These are phyloP conservation scores for Penicillium sp. DNA, from an alignment of 2,329 filamentous ascomycete genomes.

Conservation along the genomic window DNA sequence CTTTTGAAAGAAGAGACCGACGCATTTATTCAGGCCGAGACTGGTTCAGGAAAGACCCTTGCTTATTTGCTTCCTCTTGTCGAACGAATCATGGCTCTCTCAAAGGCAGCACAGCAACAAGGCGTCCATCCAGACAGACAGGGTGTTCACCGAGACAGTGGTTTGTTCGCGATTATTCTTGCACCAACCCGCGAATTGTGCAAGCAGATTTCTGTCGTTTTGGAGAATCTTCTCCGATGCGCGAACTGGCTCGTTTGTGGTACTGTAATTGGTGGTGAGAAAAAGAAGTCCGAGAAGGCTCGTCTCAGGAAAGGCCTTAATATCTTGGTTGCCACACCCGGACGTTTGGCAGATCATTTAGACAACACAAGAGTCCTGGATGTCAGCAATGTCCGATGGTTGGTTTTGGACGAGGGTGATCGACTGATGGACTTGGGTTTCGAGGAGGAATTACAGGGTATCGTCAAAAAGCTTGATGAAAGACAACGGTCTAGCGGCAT, in stretches of 20 bases:
- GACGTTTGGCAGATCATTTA: constrained; percentile 85
- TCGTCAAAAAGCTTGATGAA: constrained; percentile 75
- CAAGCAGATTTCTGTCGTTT: constrained; percentile 85
- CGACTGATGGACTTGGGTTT: constrained; percentile 98
- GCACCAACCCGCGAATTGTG: constrained; percentile 92
- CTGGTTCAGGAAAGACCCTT: constrained; percentile 94
- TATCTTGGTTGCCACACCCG: constrained; percentile 92
- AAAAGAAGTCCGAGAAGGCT: constrained; percentile 85
- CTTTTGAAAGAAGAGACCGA: constrained; percentile 79
- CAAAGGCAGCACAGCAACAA: constrained; percentile 46
- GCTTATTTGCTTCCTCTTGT: constrained; percentile 94
- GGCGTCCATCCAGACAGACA: constrained; percentile 71
- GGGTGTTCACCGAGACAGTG: constrained; percentile 74
- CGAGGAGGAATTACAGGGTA: constrained; percentile 86
- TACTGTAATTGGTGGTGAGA: constrained; percentile 72
- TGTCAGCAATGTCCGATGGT: constrained; percentile 85
- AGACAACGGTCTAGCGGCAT: constrained; percentile 63
- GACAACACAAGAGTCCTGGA: constrained; percentile 89
- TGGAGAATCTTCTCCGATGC: constrained; percentile 82
- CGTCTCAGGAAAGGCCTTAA: constrained; percentile 90
- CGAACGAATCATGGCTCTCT: constrained; percentile 79
- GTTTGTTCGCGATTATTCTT: constrained; percentile 89
- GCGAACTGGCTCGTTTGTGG: constrained; percentile 93
- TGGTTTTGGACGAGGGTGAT: constrained; percentile 94
- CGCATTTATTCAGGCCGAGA: constrained; percentile 95